Conservation (phyloP, 1,284 basidiomycete species). For the Boletellus deceptivus region DNA sequence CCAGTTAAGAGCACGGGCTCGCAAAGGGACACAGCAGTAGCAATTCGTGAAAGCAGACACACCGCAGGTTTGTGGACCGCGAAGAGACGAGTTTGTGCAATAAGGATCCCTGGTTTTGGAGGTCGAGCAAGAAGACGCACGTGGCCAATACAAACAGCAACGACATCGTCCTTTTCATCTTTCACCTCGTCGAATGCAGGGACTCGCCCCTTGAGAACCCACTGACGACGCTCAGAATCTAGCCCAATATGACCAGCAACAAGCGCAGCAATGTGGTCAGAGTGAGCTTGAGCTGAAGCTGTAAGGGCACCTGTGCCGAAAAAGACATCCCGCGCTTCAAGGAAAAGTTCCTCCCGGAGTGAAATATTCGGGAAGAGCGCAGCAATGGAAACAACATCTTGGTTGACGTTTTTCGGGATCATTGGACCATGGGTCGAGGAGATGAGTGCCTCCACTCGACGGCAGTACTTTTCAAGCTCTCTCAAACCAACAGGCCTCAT, state of each 20-base stretch:
- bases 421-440: slow-evolving; percentile 47
- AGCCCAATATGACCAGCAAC: slow-evolving; percentile 69
- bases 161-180: slow-evolving; percentile 58
- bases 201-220: slow-evolving; percentile 55
- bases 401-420: slow-evolving; percentile 38
- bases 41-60: slow-evolving; percentile 79
- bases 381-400: slow-evolving; percentile 21
- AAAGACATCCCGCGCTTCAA: slow-evolving; percentile 92
- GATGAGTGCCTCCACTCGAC: slow-evolving; percentile 65
- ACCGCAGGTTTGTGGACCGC: slow-evolving; percentile 89
- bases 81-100: slow-evolving; percentile 60
- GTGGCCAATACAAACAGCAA: slow-evolving; percentile 57
- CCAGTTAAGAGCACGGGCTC: slow-evolving; percentile 94
- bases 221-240: slow-evolving; percentile 55
- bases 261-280: slow-evolving; percentile 47
- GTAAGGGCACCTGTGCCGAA: slow-evolving; percentile 71
- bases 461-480: slow-evolving; percentile 89
- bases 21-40: slow-evolving; percentile 66
- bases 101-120: slow-evolving; percentile 37
- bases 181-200: slow-evolving; percentile 72
- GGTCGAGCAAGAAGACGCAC: slow-evolving; percentile 50
- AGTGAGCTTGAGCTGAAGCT: slow-evolving; percentile 50
- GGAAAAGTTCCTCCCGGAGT: slow-evolving; percentile 86
- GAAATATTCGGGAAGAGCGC: slow-evolving; percentile 68
- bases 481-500: slow-evolving; percentile 70